Evolutionary conservation across 1,284 basidiomycete genomes (phyloP).

Genomic region (Fomitopsis palustris): DNA sequence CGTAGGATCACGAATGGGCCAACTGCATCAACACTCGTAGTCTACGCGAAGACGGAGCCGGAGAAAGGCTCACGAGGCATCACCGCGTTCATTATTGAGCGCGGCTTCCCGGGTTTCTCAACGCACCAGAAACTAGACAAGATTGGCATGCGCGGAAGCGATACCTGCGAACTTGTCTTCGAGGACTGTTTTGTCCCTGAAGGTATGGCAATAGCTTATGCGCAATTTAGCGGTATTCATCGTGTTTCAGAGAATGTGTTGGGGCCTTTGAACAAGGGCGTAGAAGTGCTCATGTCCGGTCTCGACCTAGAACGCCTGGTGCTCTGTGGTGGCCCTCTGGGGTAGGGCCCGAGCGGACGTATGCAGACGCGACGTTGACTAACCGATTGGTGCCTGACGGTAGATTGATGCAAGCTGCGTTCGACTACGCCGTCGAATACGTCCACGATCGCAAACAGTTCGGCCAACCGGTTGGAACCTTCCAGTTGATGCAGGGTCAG

Average conservation of each 20-base stretch:
- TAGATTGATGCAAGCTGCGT: constrained; percentile 96
- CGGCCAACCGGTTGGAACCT: constrained; percentile 81
- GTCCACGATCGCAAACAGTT: constrained; percentile 92
- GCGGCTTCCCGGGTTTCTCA: constrained; percentile 79
- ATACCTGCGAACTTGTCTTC: constrained; percentile 93
- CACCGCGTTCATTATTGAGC: constrained; percentile 90
- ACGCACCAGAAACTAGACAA: constrained; percentile 92
- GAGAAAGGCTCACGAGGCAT: constrained; percentile 84
- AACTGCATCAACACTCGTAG: constrained; percentile 83
- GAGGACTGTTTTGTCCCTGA: constrained; percentile 88
- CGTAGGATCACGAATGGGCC: constrained; percentile 94
- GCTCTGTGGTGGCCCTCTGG: constrained; percentile 81
- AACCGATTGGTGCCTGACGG: background rate
- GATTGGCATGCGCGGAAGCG: constrained; percentile 93
- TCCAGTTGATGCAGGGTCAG: constrained; percentile 93
- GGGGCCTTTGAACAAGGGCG: constrained; percentile 78
- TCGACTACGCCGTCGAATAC: constrained; percentile 87
- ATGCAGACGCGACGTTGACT: background rate
- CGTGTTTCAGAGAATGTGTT: constrained; percentile 71
- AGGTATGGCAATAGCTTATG: constrained; percentile 37
- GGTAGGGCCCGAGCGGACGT: constrained; percentile 32
- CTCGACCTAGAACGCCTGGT: constrained; percentile 92
- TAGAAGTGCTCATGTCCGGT: constrained; percentile 89
- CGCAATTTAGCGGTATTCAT: background rate
- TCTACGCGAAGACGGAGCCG: constrained; percentile 89